phyloP scores from a whole-genome alignment of 768 basidiomycete genomes.

The Flagelloscypha sp. region DNA sequence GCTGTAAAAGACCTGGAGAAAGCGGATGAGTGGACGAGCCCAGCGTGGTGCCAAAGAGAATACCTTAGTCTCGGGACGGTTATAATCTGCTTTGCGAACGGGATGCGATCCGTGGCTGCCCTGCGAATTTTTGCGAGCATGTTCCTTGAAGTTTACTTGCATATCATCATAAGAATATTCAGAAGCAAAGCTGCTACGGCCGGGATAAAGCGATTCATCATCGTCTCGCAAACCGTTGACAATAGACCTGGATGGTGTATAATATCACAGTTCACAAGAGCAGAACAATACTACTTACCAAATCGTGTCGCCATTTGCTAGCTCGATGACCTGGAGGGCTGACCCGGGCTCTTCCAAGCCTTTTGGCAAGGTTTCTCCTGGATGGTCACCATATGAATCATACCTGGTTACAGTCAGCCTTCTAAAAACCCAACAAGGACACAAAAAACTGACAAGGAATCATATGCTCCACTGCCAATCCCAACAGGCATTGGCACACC shows the following conservation, averaged over 20 bases:
- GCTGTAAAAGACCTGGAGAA: slow-evolving; percentile 60
- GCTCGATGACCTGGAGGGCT: slow-evolving; percentile 71
- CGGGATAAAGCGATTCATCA: slow-evolving; percentile 56
- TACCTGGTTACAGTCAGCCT: slow-evolving; percentile 40
- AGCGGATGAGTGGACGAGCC: slow-evolving; percentile 9
- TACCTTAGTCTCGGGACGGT: slow-evolving; percentile 82
- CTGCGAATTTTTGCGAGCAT: slow-evolving; percentile 57
- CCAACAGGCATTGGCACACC: slow-evolving; percentile 29
- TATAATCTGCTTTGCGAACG: slow-evolving; percentile 41
- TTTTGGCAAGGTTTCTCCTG: slow-evolving; percentile 26
- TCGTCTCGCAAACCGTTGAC: slow-evolving; percentile 80
- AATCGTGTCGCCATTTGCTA: slow-evolving; percentile 83
- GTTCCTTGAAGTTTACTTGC: slow-evolving; percentile 73
- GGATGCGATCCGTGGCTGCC: slow-evolving; percentile 48
- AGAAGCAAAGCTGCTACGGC: slow-evolving; percentile 65
- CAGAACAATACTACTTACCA: slow-evolving; percentile 43
- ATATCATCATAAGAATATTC: slow-evolving; percentile 67
- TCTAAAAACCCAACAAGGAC: slow-evolving; percentile 11
- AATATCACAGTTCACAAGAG: slow-evolving; percentile 7
- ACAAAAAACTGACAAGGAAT: slow-evolving; percentile 57
- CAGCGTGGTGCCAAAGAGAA: slow-evolving; percentile 16
- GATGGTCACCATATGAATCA: slow-evolving; percentile 61
- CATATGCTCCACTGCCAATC: slow-evolving; percentile 44
- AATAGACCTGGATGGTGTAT: slow-evolving; percentile 49
- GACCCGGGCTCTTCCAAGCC: slow-evolving; percentile 41